phyloP scores from a whole-genome alignment of 768 basidiomycete species.

The Rossbeevera mucosa region DNA sequence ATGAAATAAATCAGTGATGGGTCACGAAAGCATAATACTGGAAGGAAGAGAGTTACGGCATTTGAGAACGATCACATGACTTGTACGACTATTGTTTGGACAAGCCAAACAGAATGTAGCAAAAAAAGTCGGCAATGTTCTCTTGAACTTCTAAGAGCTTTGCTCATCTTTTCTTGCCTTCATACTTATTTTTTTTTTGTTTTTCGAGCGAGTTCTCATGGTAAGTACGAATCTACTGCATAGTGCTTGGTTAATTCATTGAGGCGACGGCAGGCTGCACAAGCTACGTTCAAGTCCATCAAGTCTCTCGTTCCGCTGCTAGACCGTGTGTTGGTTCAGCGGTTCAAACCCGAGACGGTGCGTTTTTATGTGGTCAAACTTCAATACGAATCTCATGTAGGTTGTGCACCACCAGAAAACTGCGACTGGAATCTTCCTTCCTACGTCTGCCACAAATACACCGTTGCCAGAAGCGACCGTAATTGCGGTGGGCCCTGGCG shows the following conservation, averaged over 20 bases:
- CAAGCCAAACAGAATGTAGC: constrained; percentile 22
- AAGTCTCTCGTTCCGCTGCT: constrained; percentile 84
- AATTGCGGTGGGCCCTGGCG: constrained; percentile 92
- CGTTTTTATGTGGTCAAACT: constrained; percentile 25
- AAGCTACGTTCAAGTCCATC: constrained; percentile 95
- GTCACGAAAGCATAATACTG: not conserved
- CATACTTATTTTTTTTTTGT: not conserved
- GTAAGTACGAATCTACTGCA: constrained; percentile 15
- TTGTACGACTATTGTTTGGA: constrained; percentile 19
- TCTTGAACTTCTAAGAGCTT: constrained; percentile 18
- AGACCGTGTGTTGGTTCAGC: constrained; percentile 95
- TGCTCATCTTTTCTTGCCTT: constrained; percentile 21
- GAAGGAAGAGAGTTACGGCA: not conserved
- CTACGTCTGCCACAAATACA: constrained; percentile 76
- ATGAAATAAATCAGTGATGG: not conserved
- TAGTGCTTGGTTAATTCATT: constrained; percentile 1
- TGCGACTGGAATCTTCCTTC: constrained; percentile 92
- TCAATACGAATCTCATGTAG: not conserved
- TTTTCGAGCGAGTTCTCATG: constrained; percentile 17
- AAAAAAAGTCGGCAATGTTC: constrained; percentile 18
- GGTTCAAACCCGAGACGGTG: constrained; percentile 95
- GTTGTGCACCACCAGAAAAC: constrained; percentile 68
- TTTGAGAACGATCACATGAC: constrained; percentile 22
- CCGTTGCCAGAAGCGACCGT: constrained; percentile 98
- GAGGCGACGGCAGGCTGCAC: constrained; percentile 53